Evolutionary conservation across 352 stramenopile species (phyloP), one percentile per base, ranked within the genome.

Genomic region (Thalassiosira livingstoniorum): DNA sequence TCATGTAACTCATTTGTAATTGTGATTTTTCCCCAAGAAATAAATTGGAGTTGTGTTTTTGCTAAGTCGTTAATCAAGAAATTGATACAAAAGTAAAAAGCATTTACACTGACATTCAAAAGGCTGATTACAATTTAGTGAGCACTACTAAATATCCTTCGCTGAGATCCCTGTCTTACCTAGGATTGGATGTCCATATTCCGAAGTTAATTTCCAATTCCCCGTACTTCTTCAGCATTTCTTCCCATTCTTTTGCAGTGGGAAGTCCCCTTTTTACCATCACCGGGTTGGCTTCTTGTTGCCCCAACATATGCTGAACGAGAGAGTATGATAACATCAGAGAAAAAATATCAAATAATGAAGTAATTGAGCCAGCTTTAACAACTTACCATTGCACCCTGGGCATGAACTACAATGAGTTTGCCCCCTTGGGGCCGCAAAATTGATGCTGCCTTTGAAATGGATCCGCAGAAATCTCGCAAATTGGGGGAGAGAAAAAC

Each of bases 401-500:
- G 88, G 43, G 88, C 75, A 80, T 93, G 88, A 18, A 91, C 60
- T 75, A 93, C 71, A 2, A 93, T 61, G 1, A 91, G 43, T 57
- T 80, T 83, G 37, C 84, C 84, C 65, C 82, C 63, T 63, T 71
- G 25, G 5, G 65, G 2, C 43, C 66, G 13, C 2, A 93, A 27
- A 23, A 92, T 45, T 45, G 78, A 80, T 29, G 37, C 34, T 35
- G 88, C 78, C 60, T 84, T 93, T 0, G 32, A 42, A 51, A 93
- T 83, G 31, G 76, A 70, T 2, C 11, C 34, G 31, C 68, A 61
- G 61, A 78, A 63, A 79, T 93, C 88, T 25, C 85, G 86, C 34
- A 93, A 66, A 77, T 93, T 83, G 75, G 91, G n/a, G 88, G n/a
- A 93, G 66, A 27, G 83, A 37, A 11, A 80, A 87, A 58, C 88